Base-by-base conservation (phyloP, 805 yeast genomes). In the Lipomyces mesembrius region DNA sequence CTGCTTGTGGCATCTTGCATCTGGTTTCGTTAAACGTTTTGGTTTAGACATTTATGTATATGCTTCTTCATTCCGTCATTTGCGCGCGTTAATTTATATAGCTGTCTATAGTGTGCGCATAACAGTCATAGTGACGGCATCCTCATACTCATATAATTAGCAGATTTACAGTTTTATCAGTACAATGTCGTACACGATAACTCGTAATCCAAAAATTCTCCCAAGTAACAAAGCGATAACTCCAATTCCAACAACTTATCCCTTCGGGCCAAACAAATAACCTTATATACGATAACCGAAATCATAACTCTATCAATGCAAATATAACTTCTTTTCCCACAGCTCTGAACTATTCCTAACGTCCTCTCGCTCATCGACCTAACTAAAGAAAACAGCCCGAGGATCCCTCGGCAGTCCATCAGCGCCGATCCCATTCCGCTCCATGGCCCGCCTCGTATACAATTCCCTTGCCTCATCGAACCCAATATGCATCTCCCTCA, bases 401-500 rank as follows among this genome's bases (percentile, higher is more conserved):
- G 92, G 91, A 69, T 89, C 93, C 52, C 81, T 70, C 0, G 93
- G 93, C 60, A 84, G 76, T 0, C 94, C 94, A 75, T 88, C 88
- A 0, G 85, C 82, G 2, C 84, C 88, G 54, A 90, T 86, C 11
- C 81, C 83, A 74, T 88, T 83, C 17, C 79, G 75, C 0, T 79
- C 78, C 75, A 90, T 81, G 69, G 78, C 78, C 17, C 75, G 69
- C 61, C 79, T 80, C 4, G 85, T 83, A 73, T 83, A 87, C 62
- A 81, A 73, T 2, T 84, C 75, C 67, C 96, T 80, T 0, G 96
- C 96, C 54, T 85, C 85, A 75, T 90, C 96, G 74, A 90, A 90
- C 0, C 84, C 73, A 35, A 89, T 68, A 46, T 79, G 75, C 60
- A 83, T 77, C 5, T 75, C 73, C 6, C 80, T 74, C 95, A 90